Base-by-base conservation (phyloP, 345 rosid species). In the Anacardium occidentale region DNA sequence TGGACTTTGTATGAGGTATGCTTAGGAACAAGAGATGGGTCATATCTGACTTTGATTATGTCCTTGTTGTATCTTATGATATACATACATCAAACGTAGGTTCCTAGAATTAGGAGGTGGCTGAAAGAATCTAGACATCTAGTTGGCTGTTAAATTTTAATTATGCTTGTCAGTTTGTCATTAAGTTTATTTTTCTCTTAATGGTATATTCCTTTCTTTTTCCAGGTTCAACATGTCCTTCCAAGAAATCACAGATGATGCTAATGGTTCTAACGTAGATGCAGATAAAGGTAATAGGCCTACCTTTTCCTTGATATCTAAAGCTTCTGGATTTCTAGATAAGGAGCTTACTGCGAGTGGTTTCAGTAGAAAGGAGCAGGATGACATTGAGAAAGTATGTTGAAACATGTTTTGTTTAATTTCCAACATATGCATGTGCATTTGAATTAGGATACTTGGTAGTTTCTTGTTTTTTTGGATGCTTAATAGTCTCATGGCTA, bases 291-390 rank as follows among this genome's bases (percentile, higher is more conserved):
- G 74, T 75, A 76, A 80, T 78, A 83, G 96, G 80, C 98, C 89
- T 63, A 78, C 89, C 59, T 87, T 95, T 80, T 80, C 82, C 55
- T 88, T 89, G 66, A 86, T 92, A 72, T 73, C 80, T 72, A 91
- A 91, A 79, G 68, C 90, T 80, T 71, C 82, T 68, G 96, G 92
- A 77, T 84, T 76, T 77, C 81, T 94, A 71, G 98, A 89, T 80
- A 86, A 80, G 80, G 94, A 89, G 74, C 94, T 95, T 77, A 88
- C 93, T 81, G 98, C 99, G 56, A 92, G 97, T 80, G 98, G 98
- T 26, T 95, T 91, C 80, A 84, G 93, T 1, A 29, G 32, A 22
- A 29, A 29, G 32, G 32, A 29, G 72, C 97, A 92, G 84, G 90
- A 82, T 62, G 91, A 85, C 75, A 91, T 95, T 50, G 90, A 87